Percentiles rank a stretch among this genome's conserved stretches.
phyloP scores from a whole-genome alignment of 805 yeast genomes.

The Kuraishia piskuri region DNA sequence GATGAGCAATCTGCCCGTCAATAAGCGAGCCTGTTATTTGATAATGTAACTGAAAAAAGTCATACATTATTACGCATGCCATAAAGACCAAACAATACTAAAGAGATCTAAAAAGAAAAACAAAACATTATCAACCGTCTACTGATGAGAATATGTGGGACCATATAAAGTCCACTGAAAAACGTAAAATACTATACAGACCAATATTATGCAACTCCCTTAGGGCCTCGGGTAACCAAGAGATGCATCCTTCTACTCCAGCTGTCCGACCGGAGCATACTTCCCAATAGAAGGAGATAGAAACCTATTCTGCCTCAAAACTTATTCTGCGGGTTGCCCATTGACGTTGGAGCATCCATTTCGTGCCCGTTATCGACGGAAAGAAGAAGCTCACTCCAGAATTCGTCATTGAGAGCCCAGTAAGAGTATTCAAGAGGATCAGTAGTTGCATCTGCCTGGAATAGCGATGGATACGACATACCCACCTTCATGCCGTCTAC shows the following conservation, averaged over 20 bases:
- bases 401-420: conserved; percentile 49
- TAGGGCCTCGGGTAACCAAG: too few relatives aligned
- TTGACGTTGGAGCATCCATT: not conserved
- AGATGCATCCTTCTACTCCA: too few relatives aligned
- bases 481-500: not conserved
- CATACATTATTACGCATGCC: not conserved
- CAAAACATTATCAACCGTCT: not conserved
- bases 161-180: too few relatives aligned
- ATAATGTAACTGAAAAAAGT: not conserved
- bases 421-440: conserved; percentile 34
- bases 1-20: too few relatives aligned
- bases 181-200: too few relatives aligned
- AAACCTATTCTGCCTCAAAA: not conserved
- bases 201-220: too few relatives aligned
- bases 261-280: too few relatives aligned
- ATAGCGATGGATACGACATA: not conserved
- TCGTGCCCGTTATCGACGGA: conserved; percentile 3
- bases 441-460: not conserved
- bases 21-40: too few relatives aligned
- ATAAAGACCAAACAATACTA: not conserved
- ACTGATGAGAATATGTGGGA: not conserved
- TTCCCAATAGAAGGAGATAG: too few relatives aligned
- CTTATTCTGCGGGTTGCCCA: conserved; percentile 1
- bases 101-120: too few relatives aligned
- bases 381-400: conserved; percentile 46